Percentiles rank a stretch among this genome's conserved stretches.
phyloP scores from a whole-genome alignment of 768 basidiomycete genomes.

The Candolleomyces efflorescens region DNA sequence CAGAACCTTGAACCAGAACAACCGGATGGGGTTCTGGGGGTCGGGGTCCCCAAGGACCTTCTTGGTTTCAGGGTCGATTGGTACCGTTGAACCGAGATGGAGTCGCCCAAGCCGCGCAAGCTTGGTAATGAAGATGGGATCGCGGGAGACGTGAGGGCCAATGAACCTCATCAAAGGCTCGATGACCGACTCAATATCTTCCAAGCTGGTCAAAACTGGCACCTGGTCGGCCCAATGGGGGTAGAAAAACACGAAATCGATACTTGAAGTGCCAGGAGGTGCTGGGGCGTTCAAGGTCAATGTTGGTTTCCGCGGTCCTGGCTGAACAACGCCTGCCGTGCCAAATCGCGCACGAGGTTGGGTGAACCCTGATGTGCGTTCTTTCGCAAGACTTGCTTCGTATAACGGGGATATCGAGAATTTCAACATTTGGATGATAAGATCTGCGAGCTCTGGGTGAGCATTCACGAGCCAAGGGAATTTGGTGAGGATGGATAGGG shows the following conservation, averaged over 20 bases:
- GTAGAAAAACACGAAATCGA: conserved; percentile 90
- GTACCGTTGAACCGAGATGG: conserved; percentile 52
- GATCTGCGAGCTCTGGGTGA: conserved; percentile 79
- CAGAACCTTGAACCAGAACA: conserved; percentile 82
- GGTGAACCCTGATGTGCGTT: conserved; percentile 52
- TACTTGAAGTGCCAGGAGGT: conserved; percentile 69
- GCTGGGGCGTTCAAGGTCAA: conserved; percentile 78
- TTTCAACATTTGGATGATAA: conserved; percentile 73
- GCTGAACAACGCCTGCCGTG: conserved; percentile 45
- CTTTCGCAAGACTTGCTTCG: conserved; percentile 43
- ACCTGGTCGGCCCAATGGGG: conserved; percentile 75
- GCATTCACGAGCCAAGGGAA: conserved; percentile 84
- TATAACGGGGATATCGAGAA: conserved; percentile 70
- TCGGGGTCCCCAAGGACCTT: conserved; percentile 52
- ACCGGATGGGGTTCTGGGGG: conserved; percentile 53
- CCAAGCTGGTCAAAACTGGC: conserved; percentile 56
- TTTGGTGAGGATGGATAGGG: conserved; percentile 72
- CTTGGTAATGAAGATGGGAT: conserved; percentile 74
- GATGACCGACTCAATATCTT: conserved; percentile 71
- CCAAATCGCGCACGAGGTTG: conserved; percentile 64
- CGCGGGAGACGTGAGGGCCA: conserved; percentile 76
- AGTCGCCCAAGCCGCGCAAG: conserved; percentile 72
- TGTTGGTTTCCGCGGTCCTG: conserved; percentile 54
- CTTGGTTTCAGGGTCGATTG: conserved; percentile 59
- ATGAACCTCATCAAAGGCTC: conserved; percentile 79